Evolutionary conservation across 441 rosid genomes (phyloP), one percentile per base, ranked within the genome.

Genomic region (Hura crepitans): DNA sequence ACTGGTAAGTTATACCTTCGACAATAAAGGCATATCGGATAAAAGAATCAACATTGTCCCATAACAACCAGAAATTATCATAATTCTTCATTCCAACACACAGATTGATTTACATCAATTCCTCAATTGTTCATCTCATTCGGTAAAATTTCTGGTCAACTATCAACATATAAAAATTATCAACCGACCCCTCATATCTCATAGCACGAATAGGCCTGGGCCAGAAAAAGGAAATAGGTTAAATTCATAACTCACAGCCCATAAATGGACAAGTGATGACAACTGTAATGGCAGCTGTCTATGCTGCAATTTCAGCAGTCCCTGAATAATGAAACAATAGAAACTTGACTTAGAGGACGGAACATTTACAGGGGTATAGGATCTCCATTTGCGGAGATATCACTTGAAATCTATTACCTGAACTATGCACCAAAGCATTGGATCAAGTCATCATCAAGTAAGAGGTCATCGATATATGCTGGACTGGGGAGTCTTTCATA

Each of bases 391-490:
- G 49, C 15, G 60, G 55, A 57, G 61, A 30, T 49, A 49, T 59
- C 54, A 68, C 77, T 66, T 65, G 71, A 76, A 18, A 64, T 70
- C 71, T n/a, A 28, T 23, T 3, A 71, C 42, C 66, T 23, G 63
- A 64, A 2, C 20, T 85, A 88, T 64, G 93, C 85, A 23, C 87
- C 92, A 61, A 83, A 87, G 85, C 84, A 84, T 66, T 82, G 75
- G 56, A 89, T 78, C 55, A 82, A 65, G 30, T 84, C 89, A 25
- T 89, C 91, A 13, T 86, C 91, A 71, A 83, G 62, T 37, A 76
- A 73, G 27, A 62, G n/a, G 54, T 80, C 20, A 73, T 77, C 81
- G 49, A 83, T 50, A 75, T 74, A 49, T 58, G 73, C 74, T 15
- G 86, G 84, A 71, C 84, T 81, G 56, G 68, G 42, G 46, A 83